phyloP scores from a whole-genome alignment of 1,284 basidiomycete species.

The Trichosporon inkin region DNA sequence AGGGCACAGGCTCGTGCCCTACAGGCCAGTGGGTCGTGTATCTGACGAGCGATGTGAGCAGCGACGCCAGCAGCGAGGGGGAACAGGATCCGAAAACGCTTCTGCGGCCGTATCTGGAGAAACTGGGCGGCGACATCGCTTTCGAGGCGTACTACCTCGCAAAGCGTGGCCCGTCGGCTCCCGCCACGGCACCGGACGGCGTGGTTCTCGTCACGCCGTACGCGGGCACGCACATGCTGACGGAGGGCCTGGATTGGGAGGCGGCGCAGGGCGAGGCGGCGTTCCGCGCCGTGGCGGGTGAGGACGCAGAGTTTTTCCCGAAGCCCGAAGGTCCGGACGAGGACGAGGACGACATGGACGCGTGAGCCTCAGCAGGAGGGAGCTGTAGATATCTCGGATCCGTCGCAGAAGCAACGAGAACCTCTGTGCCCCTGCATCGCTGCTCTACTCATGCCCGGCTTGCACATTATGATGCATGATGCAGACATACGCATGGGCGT shows the following conservation, averaged over 20 bases:
- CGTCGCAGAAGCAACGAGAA: too few relatives aligned
- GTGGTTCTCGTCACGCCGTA: conserved; percentile 35
- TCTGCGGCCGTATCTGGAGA: conserved; percentile 31
- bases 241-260: conserved; percentile 46
- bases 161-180: not conserved
- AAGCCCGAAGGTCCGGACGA: conserved; percentile 52
- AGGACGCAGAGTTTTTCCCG: conserved; percentile 51
- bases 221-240: conserved; percentile 28
- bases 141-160: conserved; percentile 8
- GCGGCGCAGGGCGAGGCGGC: conserved; percentile 38
- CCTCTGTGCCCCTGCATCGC: too few relatives aligned
- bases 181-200: not conserved
- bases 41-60: conserved; percentile 20
- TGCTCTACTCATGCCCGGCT: too few relatives aligned
- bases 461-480: too few relatives aligned
- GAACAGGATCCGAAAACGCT: conserved; percentile 12
- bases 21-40: conserved; percentile 67
- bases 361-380: too few relatives aligned
- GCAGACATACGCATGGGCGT: too few relatives aligned
- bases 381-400: too few relatives aligned
- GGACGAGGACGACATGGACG: conserved; percentile 53
- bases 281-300: conserved; percentile 33
- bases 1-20: conserved; percentile 79
- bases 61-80: conserved; percentile 20
- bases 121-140: conserved; percentile 16